Percentiles rank a stretch among this genome's conserved stretches.
Evolutionary conservation across 108 stramenopile genomes (phyloP).

Genomic region (Aureococcus anophagefferens): DNA sequence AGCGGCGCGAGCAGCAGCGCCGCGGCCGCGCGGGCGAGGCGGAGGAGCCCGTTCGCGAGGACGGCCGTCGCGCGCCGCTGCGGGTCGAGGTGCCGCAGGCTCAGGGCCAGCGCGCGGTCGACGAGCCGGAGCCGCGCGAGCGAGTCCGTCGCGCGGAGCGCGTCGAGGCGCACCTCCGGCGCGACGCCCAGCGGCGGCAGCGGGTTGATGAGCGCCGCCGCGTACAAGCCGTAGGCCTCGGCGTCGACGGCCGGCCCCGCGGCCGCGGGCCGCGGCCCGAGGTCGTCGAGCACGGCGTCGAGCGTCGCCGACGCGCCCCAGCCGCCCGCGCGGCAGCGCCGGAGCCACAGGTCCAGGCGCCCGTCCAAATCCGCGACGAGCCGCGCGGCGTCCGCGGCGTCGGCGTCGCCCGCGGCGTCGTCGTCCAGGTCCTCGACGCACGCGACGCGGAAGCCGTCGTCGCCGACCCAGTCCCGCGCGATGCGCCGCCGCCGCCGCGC

Average conservation of each 20-base stretch:
- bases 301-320: background rate
- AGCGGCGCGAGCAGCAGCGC: too few species aligned
- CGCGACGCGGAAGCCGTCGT: background rate
- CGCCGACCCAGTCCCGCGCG: background rate
- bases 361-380: too few species aligned
- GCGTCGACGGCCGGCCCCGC: constrained; percentile 10
- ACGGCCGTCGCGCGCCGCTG: too few species aligned
- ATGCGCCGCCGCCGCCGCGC: background rate
- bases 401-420: too few species aligned
- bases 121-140: background rate
- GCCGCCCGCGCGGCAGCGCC: too few species aligned
- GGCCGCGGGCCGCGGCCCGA: constrained; percentile 2
- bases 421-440: background rate
- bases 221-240: constrained; percentile 45
- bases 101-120: too few species aligned
- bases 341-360: too few species aligned
- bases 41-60: too few species aligned
- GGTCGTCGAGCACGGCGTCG: background rate
- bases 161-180: constrained; percentile 34
- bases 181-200: constrained; percentile 50
- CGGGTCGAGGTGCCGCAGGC: too few species aligned
- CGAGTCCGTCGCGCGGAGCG: background rate
- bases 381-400: too few species aligned
- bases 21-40: too few species aligned
- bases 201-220: constrained; percentile 54